Percentiles rank a stretch among this genome's conserved stretches.
These are phyloP conservation scores for Entonaema liquescens DNA, from an alignment of 495 filamentous ascomycete species.

Conservation along the genomic window DNA sequence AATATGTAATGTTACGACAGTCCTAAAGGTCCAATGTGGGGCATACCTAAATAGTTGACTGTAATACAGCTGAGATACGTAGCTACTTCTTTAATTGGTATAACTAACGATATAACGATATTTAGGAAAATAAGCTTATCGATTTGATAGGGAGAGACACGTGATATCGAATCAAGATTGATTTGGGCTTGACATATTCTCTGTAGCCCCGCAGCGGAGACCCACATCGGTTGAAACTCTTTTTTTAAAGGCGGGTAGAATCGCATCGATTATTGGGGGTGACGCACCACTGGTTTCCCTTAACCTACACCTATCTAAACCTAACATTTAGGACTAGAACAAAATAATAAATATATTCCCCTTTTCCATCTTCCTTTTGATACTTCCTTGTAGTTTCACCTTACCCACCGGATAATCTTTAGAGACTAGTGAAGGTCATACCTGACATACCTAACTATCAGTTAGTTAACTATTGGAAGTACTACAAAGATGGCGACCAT, in stretches of 20 bases:
- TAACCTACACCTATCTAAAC: neutral
- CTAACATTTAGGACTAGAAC: neutral
- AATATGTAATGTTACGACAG: neutral
- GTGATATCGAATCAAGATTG: slow-evolving; percentile 1
- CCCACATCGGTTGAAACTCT: slow-evolving; percentile 25
- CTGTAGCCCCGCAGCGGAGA: neutral
- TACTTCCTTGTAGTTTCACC: neutral
- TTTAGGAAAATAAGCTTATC: no score
- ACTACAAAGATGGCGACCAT: slow-evolving; percentile 65
- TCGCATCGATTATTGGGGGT: slow-evolving; percentile 38
- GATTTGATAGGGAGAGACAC: neutral
- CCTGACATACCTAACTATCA: no score
- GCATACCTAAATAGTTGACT: no score
- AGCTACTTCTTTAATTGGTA: neutral
- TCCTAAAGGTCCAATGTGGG: slow-evolving; percentile 21
- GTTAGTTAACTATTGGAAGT: neutral
- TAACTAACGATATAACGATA: no score
- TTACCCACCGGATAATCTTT: neutral
- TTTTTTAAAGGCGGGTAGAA: slow-evolving; percentile 28
- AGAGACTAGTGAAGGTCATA: neutral
- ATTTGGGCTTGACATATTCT: slow-evolving; percentile 5
- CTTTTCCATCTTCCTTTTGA: neutral
- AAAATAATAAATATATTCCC: neutral
- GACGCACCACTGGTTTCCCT: slow-evolving; percentile 47
- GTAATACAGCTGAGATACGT: neutral